Conservation (phyloP, 163 green algal genomes). For the Trebouxiophyceae sp. region DNA sequence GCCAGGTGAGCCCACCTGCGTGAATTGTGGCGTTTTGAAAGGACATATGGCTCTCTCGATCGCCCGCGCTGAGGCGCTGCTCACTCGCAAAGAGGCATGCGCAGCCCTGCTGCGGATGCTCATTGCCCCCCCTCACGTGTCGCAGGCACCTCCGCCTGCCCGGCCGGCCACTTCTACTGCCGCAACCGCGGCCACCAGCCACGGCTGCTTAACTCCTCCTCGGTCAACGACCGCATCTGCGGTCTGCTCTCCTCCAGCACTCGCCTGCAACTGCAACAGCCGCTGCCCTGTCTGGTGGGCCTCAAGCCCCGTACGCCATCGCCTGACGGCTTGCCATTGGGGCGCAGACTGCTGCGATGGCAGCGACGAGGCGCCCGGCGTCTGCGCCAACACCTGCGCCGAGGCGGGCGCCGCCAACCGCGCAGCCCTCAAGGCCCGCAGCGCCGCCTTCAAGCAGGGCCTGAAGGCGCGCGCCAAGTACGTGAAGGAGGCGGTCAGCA, state of each 20-base stretch:
- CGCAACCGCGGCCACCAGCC: slow-evolving; percentile 63
- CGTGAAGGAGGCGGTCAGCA: slow-evolving; percentile 12
- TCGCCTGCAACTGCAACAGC: not conserved
- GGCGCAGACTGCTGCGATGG: slow-evolving; percentile 88
- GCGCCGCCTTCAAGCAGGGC: slow-evolving; percentile 21
- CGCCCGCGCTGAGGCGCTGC: too few species aligned
- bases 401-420: slow-evolving; percentile 40
- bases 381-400: slow-evolving; percentile 68
- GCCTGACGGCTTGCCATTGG: too few species aligned
- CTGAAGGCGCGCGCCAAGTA: slow-evolving; percentile 7
- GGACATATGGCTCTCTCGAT: too few species aligned
- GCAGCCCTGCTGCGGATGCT: not conserved
- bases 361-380: slow-evolving; percentile 62
- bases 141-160: slow-evolving; percentile 79
- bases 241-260: slow-evolving; percentile 43
- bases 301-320: too few species aligned
- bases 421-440: slow-evolving; percentile 29
- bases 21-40: too few species aligned
- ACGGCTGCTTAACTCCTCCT: slow-evolving; percentile 49
- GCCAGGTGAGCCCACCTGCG: slow-evolving; percentile 63
- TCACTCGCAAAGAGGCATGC: not conserved
- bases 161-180: slow-evolving; percentile 81
- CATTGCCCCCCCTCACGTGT: not conserved
- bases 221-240: slow-evolving; percentile 91
- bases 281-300: too few species aligned